phyloP scores from a whole-genome alignment of 352 stramenopile genomes.

The Saprolegnia diclina region DNA sequence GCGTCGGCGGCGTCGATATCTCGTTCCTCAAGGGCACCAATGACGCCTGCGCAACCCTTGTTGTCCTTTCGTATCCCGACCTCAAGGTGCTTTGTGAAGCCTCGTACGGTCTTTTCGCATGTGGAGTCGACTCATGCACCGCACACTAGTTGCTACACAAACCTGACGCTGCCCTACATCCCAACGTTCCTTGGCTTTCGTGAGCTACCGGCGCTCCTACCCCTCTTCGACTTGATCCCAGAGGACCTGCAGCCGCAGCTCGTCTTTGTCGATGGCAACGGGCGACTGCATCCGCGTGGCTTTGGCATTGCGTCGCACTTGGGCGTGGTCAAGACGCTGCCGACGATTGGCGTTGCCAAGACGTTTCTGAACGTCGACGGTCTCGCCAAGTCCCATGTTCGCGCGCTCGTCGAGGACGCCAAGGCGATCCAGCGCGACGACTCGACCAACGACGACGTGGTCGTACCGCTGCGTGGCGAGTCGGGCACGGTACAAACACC shows the following conservation, averaged over 20 bases:
- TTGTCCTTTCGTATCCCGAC: constrained; percentile 66
- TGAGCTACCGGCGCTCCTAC: constrained; percentile 63
- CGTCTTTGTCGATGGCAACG: constrained; percentile 91
- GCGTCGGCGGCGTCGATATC: constrained; percentile 74
- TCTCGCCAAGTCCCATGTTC: constrained; percentile 65
- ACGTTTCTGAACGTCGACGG: constrained; percentile 87
- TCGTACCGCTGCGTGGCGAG: constrained; percentile 41
- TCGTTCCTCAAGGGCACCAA: constrained; percentile 76
- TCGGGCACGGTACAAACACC: constrained; percentile 43
- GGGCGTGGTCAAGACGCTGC: constrained; percentile 82
- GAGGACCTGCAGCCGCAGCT: constrained; percentile 72
- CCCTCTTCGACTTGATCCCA: constrained; percentile 41
- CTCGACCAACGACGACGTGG: constrained; percentile 21
- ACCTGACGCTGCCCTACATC: constrained; percentile 74
- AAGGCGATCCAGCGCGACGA: constrained; percentile 29
- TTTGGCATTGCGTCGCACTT: constrained; percentile 92
- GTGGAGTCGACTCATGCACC: not conserved
- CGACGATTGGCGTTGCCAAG: constrained; percentile 88
- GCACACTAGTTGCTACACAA: constrained; percentile 46
- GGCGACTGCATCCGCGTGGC: constrained; percentile 78
- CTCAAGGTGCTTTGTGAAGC: constrained; percentile 68
- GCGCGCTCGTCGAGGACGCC: constrained; percentile 43
- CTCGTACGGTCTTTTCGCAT: constrained; percentile 32
- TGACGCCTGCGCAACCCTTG: constrained; percentile 70
- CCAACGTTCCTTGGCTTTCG: constrained; percentile 75